These are phyloP conservation scores for Schizophyllum commune DNA, from an alignment of 1,284 basidiomycete genomes.

Conservation along the genomic window DNA sequence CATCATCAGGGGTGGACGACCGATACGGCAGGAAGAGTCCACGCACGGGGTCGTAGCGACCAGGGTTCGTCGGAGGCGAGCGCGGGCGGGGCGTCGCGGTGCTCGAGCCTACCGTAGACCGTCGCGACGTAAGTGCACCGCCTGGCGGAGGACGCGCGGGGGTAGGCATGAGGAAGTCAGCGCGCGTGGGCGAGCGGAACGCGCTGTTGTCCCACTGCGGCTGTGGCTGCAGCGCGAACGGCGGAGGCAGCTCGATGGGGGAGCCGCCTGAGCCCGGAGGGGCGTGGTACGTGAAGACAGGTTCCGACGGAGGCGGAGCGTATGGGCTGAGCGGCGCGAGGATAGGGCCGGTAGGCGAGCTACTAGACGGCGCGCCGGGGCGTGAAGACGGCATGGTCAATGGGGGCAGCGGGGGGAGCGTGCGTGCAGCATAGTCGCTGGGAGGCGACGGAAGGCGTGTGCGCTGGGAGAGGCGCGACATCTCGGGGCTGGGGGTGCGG, in stretches of 20 bases:
- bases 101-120: background rate
- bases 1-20: conserved; percentile 4
- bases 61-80: conserved; percentile 21
- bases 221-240: conserved; percentile 56
- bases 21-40: conserved; percentile 22
- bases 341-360: conserved; percentile 17
- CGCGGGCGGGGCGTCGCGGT: conserved; percentile 8
- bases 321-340: conserved; percentile 31
- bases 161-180: conserved; percentile 1
- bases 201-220: conserved; percentile 50
- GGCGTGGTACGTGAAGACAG: background rate
- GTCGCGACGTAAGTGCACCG: background rate
- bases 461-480: background rate
- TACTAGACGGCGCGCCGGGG: conserved; percentile 11
- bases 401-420: conserved; percentile 5
- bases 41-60: conserved; percentile 44
- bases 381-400: conserved; percentile 12
- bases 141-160: no score
- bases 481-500: background rate
- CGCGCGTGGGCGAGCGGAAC: conserved; percentile 16
- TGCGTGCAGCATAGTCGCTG: background rate
- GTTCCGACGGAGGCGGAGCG: conserved; percentile 30
- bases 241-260: conserved; percentile 38
- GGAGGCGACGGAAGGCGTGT: background rate
- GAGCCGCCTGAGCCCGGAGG: background rate